These are phyloP conservation scores for Candida alai DNA, from an alignment of 805 yeast genomes.

Conservation along the genomic window DNA sequence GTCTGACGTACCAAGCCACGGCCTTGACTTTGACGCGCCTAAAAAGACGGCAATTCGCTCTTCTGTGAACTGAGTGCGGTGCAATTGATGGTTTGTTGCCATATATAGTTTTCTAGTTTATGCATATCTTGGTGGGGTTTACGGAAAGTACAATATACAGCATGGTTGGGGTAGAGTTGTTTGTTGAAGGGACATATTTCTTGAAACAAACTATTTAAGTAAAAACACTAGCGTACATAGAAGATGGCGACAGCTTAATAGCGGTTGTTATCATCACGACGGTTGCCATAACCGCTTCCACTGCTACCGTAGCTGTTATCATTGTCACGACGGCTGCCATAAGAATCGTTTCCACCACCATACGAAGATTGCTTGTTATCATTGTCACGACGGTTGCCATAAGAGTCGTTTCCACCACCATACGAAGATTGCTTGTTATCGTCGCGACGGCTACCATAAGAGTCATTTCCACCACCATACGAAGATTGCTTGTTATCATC, in stretches of 20 bases:
- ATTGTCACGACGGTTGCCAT: conserved; percentile 13
- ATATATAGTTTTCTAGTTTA: no score
- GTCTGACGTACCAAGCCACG: no score
- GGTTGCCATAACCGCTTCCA: conserved; percentile 4
- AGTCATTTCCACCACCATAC: conserved; percentile 9
- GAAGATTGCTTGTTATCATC: conserved; percentile 12
- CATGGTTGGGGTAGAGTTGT: no score
- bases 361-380: conserved; percentile 20
- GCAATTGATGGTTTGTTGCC: no score
- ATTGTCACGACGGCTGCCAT: conserved; percentile 8
- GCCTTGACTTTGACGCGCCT: no score
- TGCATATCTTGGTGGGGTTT: no score
- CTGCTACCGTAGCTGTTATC: conserved; percentile 11
- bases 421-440: conserved; percentile 5
- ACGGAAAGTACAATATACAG: no score
- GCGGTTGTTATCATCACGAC: background rate
- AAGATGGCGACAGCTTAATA: no score
- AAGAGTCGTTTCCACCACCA: conserved; percentile 5
- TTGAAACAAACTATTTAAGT: no score
- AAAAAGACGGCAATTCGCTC: background rate
- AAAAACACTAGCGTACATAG: no score
- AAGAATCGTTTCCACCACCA: conserved; percentile 8
- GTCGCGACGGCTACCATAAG: conserved; percentile 9
- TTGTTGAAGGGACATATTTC: no score
- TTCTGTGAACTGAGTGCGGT: background rate